Conservation (phyloP, 345 rosid species). For the Eucalyptus brandiana region DNA sequence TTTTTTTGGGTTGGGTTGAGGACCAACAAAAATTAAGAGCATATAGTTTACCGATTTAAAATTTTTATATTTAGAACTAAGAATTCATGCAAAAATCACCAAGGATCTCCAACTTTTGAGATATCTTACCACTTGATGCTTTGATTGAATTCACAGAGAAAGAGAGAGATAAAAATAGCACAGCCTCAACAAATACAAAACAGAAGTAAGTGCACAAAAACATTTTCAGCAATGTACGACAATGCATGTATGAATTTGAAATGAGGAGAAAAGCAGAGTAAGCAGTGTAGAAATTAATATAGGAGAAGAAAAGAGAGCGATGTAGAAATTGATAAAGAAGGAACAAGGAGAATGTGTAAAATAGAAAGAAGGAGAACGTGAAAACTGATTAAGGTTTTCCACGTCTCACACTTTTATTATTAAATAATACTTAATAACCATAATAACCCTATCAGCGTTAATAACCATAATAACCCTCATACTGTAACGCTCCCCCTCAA, state of each 20-base stretch:
- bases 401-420: no score
- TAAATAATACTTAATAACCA: no score
- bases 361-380: no score
- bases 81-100: neutral
- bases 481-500: no score
- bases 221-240: neutral
- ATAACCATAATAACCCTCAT: no score
- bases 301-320: no score
- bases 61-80: neutral
- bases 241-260: neutral
- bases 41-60: neutral
- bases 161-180: neutral
- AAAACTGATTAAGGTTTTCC: no score
- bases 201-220: neutral
- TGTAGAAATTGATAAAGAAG: no score
- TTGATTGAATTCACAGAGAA: neutral
- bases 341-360: no score
- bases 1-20: neutral
- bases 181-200: neutral
- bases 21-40: neutral
- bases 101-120: neutral
- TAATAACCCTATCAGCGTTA: no score
- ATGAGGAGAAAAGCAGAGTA: neutral
- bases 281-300: neutral
- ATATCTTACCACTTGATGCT: neutral